Conservation (phyloP, 1,284 basidiomycete genomes). For the Leccinum subrobustum region DNA sequence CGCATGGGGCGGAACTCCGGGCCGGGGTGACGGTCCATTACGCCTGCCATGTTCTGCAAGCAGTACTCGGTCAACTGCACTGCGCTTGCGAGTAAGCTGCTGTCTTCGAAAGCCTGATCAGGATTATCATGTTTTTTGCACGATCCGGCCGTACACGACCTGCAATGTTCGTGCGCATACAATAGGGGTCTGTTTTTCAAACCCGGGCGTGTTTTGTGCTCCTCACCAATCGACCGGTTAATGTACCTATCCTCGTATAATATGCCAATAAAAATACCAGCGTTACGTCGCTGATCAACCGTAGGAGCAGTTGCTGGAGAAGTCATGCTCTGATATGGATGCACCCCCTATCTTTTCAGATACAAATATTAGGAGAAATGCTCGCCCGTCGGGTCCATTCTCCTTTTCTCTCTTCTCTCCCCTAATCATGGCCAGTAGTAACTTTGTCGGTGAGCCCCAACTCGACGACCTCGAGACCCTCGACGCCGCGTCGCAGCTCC, state of each 20-base stretch:
- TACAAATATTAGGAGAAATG: background rate
- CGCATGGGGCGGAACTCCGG: too few species aligned
- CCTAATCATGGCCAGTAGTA: conserved; percentile 11
- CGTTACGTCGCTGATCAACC: background rate
- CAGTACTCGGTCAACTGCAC: too few species aligned
- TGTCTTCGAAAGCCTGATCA: too few species aligned
- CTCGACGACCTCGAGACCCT: background rate
- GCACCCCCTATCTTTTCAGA: background rate
- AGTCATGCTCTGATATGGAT: background rate
- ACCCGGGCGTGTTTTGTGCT: background rate
- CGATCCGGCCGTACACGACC: too few species aligned
- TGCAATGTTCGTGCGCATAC: too few species aligned
- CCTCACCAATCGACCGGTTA: background rate
- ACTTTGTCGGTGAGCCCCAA: conserved; percentile 16
- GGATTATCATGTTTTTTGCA: too few species aligned
- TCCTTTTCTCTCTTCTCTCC: background rate
- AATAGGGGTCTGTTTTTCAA: background rate
- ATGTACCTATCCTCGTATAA: background rate
- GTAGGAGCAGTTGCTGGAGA: background rate
- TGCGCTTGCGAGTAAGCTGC: too few species aligned
- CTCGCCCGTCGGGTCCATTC: background rate
- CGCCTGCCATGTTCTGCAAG: too few species aligned
- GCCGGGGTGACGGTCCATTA: too few species aligned
- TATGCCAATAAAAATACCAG: background rate
- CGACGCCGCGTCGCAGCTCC: conserved; percentile 23